Base-by-base conservation (phyloP, 2,329 filamentous ascomycete genomes). In the Pseudocercospora cruenta region DNA sequence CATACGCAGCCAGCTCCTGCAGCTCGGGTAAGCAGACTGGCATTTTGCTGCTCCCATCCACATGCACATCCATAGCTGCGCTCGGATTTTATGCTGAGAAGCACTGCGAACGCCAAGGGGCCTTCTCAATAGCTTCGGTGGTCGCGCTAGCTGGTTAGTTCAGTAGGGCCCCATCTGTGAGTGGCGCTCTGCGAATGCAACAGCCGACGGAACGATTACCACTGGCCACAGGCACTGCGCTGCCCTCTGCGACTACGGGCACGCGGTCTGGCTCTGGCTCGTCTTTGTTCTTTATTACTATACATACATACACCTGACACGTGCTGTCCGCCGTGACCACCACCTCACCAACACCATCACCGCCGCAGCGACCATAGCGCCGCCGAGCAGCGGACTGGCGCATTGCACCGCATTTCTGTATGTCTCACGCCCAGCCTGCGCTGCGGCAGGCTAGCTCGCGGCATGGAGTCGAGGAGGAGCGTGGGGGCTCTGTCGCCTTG, bases 401-500 rank as follows among this genome's bases (percentile, higher is more conserved):
- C 57, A 9, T 39, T 60, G 47, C 62, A 59, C 54, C 58, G 39
- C 58, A 60, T 47, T 53, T 63, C 59, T 67, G 65, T 47, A 70
- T 70, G 68, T 70, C 68, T 68, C 66, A 70, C 61, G 66, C 63
- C 63, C 68, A 62, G 68, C 59, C 66, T 57, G 65, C 65, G 69
- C 63, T 63, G 69, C 67, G 53, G 57, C 55, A 66, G 69, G 66
- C 70, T 65, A 69, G 67, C 55, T 63, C 60, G 67, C 63, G 61
- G 59, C 62, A 69, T 69, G 67, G 57, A 60, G 57, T 61, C 36
- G 58, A 64, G 43, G 64, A 67, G 64, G 62, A 69, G 69, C 67
- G 71, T 69, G 69, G 69, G 69, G 67, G 54, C 59, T 31, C 19
- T 43, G 16, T 43, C 47, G 26, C 63, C 62, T 63, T 67, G 57